Conservation (phyloP, 163 green algal species). For the Scenedesmus sp. region DNA sequence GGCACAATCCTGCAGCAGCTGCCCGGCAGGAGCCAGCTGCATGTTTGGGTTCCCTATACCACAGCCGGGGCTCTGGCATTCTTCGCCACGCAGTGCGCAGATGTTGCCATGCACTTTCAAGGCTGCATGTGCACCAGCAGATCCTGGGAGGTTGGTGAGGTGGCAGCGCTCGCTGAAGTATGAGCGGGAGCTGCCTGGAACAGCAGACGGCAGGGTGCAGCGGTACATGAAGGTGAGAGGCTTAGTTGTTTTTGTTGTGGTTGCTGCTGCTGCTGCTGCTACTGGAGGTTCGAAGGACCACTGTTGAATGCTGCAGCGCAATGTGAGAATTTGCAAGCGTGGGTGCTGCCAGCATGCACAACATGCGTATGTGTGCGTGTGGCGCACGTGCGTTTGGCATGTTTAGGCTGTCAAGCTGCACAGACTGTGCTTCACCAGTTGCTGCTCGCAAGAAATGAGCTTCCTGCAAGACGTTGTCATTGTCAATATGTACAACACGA, state of each 20-base stretch:
- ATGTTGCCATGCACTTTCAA: background rate
- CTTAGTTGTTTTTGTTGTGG: background rate
- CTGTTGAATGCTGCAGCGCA: too few species aligned
- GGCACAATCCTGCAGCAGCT: background rate
- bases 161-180: background rate
- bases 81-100: background rate
- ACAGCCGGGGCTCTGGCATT: background rate
- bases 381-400: too few species aligned
- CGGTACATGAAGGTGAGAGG: background rate
- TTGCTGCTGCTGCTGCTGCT: too few species aligned
- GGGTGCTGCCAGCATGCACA: too few species aligned
- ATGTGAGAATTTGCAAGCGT: too few species aligned
- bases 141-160: background rate
- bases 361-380: too few species aligned
- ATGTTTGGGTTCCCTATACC: background rate
- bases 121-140: background rate
- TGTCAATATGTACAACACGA: too few species aligned
- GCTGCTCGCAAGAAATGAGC: too few species aligned
- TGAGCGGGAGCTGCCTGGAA: background rate
- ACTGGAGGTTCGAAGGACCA: too few species aligned
- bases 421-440: too few species aligned
- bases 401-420: too few species aligned
- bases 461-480: too few species aligned
- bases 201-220: background rate
- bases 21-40: background rate